Base-by-base conservation (phyloP, 2,329 filamentous ascomycete genomes). In the Penicillium sp. region DNA sequence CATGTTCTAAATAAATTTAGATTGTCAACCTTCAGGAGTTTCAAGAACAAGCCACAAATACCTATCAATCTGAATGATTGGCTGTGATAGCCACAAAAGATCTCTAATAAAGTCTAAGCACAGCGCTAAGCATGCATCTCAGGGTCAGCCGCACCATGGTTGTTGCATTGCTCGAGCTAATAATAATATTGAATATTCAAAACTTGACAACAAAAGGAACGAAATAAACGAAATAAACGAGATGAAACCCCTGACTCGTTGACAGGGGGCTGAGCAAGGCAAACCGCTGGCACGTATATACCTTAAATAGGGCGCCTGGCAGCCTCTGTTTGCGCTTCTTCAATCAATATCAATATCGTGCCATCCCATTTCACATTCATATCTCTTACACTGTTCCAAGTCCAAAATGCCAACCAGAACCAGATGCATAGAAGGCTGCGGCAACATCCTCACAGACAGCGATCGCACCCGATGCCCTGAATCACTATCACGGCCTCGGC, bases 361-460 rank as follows among this genome's bases (percentile, higher is more conserved):
- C 5, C 26, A 30, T 5, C 16, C 11, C 33, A 46, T 24, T 23
- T 21, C 2, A 33, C 26, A 8, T 21, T 35, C 47, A n/a, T n/a
- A n/a, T n/a, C n/a, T n/a, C n/a, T n/a, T n/a, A n/a, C n/a, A n/a
- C n/a, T n/a, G n/a, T 33, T 33, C 3, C 28, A 33, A 33, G 28
- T 33, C 12, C 49, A 46, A 40, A 26, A 53, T 53, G 42, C 2
- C 47, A 28, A 28, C 26, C 4, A 28, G 4, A n/a, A 46, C 16
- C n/a, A n/a, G 16, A 11, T 53, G 51, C 12, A 30, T 47, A 38
- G 51, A 53, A 47, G 51, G 42, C 51, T 53, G 51, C 51, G 26
- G 30, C 51, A 47, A 26, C 18, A 9, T 11, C 18, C 28, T 53
- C 14, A 47, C 50, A 12, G 1, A 7, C 11, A 16, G 26, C 46